Evolutionary conservation across 768 basidiomycete genomes (phyloP).

Genomic region (Cantharellus anzutake): DNA sequence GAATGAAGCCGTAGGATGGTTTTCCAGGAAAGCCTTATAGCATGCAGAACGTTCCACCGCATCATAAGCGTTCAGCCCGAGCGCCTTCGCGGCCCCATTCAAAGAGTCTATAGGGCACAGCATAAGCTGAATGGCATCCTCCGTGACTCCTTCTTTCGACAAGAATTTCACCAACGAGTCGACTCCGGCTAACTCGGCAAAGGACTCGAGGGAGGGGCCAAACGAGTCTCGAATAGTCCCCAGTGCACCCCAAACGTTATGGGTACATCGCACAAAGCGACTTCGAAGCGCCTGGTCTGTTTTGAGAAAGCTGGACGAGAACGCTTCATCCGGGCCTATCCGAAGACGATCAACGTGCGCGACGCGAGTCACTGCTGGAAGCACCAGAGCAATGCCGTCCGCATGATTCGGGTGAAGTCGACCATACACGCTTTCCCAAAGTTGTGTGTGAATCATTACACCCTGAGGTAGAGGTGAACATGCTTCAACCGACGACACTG

Average conservation of each 20-base stretch:
- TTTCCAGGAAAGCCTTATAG: constrained; percentile 56
- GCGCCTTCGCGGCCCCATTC: constrained; percentile 51
- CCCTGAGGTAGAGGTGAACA: background rate
- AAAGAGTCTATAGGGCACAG: constrained; percentile 66
- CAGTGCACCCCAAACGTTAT: constrained; percentile 44
- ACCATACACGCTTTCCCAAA: constrained; percentile 56
- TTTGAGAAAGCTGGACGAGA: background rate
- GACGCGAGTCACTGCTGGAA: constrained; percentile 36
- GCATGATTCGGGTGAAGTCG: constrained; percentile 26
- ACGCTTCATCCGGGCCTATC: constrained; percentile 10
- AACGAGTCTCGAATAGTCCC: constrained; percentile 41
- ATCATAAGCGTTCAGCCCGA: constrained; percentile 76
- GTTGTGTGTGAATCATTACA: constrained; percentile 26
- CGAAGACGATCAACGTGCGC: constrained; percentile 50
- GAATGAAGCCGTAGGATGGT: constrained; percentile 44
- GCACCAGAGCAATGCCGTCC: constrained; percentile 36
- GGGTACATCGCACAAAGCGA: constrained; percentile 13
- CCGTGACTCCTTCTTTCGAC: constrained; percentile 32
- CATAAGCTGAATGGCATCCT: constrained; percentile 44
- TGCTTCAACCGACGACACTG: constrained; percentile 1
- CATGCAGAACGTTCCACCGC: constrained; percentile 81
- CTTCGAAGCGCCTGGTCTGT: constrained; percentile 7
- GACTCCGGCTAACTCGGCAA: constrained; percentile 40
- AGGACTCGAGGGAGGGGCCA: constrained; percentile 37
- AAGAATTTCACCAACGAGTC: constrained; percentile 34